phyloP scores from a whole-genome alignment of 2,329 filamentous ascomycete species.

The Pyricularia grisea region DNA sequence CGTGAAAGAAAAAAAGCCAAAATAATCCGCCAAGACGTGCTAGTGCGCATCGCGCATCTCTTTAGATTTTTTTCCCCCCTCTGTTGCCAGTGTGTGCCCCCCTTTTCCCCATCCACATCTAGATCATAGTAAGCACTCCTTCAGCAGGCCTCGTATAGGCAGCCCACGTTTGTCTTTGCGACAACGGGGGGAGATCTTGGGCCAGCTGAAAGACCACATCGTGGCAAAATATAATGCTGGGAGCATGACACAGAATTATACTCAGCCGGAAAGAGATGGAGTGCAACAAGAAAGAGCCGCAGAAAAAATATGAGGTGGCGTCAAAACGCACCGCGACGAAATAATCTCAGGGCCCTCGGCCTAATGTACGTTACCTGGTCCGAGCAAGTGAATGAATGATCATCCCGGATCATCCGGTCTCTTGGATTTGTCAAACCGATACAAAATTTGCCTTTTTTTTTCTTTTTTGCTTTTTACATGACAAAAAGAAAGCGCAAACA shows the following conservation, averaged over 20 bases:
- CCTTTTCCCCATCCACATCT: background rate
- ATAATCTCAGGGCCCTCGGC: background rate
- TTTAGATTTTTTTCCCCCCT: background rate
- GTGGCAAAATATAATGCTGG: too few relatives aligned
- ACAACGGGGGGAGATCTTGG: background rate
- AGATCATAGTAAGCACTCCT: background rate
- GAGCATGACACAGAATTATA: too few relatives aligned
- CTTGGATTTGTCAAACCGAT: background rate
- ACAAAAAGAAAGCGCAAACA: background rate
- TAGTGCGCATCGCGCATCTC: background rate
- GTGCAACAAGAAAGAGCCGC: background rate
- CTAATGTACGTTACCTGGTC: background rate
- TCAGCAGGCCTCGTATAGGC: background rate
- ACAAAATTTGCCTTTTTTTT: background rate
- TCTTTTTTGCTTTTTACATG: background rate
- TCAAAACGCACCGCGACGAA: background rate
- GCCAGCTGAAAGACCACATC: too few relatives aligned
- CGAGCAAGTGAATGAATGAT: background rate
- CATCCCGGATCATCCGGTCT: background rate
- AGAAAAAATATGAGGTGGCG: background rate
- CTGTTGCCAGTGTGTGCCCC: background rate
- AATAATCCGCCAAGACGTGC: background rate
- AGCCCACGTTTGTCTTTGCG: background rate
- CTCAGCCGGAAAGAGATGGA: too few relatives aligned
- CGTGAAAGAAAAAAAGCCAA: background rate